Evolutionary conservation across 257 asterid species (phyloP).

Genomic region (Primulina eburnea): DNA sequence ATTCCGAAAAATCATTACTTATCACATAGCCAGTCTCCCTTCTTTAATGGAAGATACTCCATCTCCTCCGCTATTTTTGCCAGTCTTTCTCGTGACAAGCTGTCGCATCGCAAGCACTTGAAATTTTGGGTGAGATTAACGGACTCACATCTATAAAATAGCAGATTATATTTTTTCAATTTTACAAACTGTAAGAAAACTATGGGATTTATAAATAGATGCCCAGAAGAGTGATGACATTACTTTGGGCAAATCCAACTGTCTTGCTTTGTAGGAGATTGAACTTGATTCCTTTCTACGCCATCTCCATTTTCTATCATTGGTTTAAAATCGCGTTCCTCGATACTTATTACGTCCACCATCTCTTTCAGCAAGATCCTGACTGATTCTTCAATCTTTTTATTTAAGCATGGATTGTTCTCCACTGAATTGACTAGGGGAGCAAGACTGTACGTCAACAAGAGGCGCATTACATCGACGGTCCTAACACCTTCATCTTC

Average conservation of each 20-base stretch:
- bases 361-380: conserved; percentile 72
- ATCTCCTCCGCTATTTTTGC: conserved; percentile 53
- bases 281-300: conserved; percentile 34
- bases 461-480: conserved; percentile 80
- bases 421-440: conserved; percentile 56
- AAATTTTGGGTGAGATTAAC: conserved; percentile 68
- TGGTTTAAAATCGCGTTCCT: conserved; percentile 35
- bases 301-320: conserved; percentile 31
- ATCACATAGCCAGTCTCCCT: conserved; percentile 91
- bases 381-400: conserved; percentile 59
- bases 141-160: conserved; percentile 68
- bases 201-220: not conserved
- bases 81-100: conserved; percentile 50
- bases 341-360: conserved; percentile 38
- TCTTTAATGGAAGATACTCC: conserved; percentile 75
- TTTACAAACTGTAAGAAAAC: not conserved
- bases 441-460: conserved; percentile 71
- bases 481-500: conserved; percentile 79
- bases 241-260: conserved; percentile 94
- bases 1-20: conserved; percentile 40
- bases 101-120: conserved; percentile 70
- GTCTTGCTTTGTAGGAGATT: conserved; percentile 53
- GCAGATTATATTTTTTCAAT: not conserved
- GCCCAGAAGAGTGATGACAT: conserved; percentile 21
- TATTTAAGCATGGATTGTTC: conserved; percentile 64